These are phyloP conservation scores for Cordyceps pruinosa DNA, from an alignment of 2,329 filamentous ascomycete species.

Conservation along the genomic window DNA sequence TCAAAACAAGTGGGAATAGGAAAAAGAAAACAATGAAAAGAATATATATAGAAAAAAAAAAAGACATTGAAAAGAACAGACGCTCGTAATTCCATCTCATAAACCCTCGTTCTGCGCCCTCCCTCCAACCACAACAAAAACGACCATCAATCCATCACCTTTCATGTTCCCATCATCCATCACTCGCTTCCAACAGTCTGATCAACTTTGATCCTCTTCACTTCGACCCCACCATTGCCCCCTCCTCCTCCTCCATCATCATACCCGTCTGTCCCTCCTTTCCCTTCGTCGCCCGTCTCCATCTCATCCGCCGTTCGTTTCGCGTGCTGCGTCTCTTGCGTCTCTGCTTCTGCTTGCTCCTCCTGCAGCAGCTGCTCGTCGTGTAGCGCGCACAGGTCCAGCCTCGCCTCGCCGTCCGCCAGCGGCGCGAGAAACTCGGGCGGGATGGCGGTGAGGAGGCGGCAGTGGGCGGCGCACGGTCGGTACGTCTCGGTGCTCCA, in stretches of 20 bases:
- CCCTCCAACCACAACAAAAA: not conserved
- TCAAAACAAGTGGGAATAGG: too few species aligned
- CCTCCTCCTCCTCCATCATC: too few species aligned
- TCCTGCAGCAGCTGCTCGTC: slow-evolving; percentile 4
- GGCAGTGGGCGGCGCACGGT: slow-evolving; percentile 27
- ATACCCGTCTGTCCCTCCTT: too few species aligned
- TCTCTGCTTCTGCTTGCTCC: not conserved
- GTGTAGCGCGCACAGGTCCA: slow-evolving; percentile 29
- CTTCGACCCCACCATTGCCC: not conserved
- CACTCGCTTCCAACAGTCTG: too few species aligned
- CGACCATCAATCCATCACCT: not conserved
- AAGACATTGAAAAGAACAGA: too few species aligned
- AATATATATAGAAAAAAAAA: not conserved
- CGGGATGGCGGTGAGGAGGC: slow-evolving; percentile 30
- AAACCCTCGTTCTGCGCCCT: not conserved
- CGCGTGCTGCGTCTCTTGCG: not conserved
- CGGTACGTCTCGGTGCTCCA: slow-evolving; percentile 31
- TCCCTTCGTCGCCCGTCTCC: not conserved
- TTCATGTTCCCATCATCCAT: not conserved
- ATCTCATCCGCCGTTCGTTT: not conserved
- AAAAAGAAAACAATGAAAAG: not conserved
- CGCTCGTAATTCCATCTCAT: not conserved
- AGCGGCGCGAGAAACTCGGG: slow-evolving; percentile 27
- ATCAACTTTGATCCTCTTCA: not conserved
- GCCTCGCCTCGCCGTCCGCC: slow-evolving; percentile 24